Conservation (phyloP, 306 rosid species). For the Cicer arietinum region DNA sequence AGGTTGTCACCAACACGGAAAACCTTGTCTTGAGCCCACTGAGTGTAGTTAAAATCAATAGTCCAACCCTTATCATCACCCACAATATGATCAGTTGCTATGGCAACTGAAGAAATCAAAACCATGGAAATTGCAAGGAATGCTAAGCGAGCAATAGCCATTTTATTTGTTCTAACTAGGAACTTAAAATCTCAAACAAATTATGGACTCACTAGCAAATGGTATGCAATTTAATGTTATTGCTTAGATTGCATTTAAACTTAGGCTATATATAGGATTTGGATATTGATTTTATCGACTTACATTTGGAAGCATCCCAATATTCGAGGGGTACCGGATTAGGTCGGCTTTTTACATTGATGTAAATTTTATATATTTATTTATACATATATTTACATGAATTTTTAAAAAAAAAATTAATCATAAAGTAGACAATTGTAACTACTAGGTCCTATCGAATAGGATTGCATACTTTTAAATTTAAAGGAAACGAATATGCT, state of each 20-base stretch:
- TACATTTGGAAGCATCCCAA: not conserved
- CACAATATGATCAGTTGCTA: slow-evolving; percentile 52
- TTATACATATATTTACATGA: not conserved
- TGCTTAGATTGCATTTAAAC: not conserved
- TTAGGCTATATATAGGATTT: slow-evolving; percentile 33
- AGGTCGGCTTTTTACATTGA: slow-evolving; percentile 44
- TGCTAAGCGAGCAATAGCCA: slow-evolving; percentile 48
- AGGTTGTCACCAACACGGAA: slow-evolving; percentile 57
- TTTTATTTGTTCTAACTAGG: slow-evolving; percentile 22
- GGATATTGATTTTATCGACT: slow-evolving; percentile 36
- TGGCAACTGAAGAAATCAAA: slow-evolving; percentile 49
- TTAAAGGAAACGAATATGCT: not conserved
- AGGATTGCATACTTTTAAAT: not conserved
- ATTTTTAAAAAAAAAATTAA: not conserved
- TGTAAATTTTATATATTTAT: not conserved
- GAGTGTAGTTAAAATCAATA: slow-evolving; percentile 35
- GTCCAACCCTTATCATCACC: slow-evolving; percentile 59
- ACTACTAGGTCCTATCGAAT: slow-evolving; percentile 10
- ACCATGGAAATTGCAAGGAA: slow-evolving; percentile 45
- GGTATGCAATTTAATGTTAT: slow-evolving; percentile 27
- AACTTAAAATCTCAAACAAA: not conserved
- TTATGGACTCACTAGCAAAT: not conserved
- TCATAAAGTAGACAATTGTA: not conserved
- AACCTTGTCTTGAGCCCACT: slow-evolving; percentile 52
- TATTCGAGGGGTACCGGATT: slow-evolving; percentile 13